A percentile compares a stretch with the other conserved stretches of the same genome.
These are phyloP conservation scores for Neurospora cerealis DNA, from an alignment of 495 filamentous ascomycete species.

Conservation along the genomic window DNA sequence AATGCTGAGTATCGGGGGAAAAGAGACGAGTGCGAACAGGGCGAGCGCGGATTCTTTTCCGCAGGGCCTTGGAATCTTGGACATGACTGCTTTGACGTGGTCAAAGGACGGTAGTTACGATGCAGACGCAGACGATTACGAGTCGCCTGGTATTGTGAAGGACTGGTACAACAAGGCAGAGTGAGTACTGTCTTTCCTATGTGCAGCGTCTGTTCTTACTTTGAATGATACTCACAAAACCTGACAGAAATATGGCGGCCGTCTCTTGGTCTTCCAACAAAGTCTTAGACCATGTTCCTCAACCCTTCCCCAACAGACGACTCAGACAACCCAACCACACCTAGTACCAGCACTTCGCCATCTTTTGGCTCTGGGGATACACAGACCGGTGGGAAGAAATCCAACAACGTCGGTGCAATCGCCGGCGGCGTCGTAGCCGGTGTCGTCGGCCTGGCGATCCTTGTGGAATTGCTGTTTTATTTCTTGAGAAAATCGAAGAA, in stretches of 20 bases:
- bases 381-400: neutral
- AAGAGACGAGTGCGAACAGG: neutral
- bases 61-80: neutral
- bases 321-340: neutral
- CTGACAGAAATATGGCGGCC: neutral
- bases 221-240: neutral
- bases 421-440: neutral
- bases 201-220: neutral
- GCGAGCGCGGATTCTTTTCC: neutral
- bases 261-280: neutral
- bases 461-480: neutral
- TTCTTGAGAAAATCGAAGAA: neutral
- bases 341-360: neutral
- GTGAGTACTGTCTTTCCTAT: neutral
- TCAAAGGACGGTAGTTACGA: neutral
- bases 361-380: neutral
- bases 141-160: slow-evolving; percentile 1
- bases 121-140: slow-evolving; percentile 2
- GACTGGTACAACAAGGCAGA: neutral
- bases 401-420: neutral
- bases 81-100: slow-evolving; percentile 1
- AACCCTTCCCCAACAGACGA: neutral
- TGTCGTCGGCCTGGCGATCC: neutral
- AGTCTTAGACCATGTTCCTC: neutral
- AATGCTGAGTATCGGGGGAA: neutral